Evolutionary conservation across 2,329 filamentous ascomycete species (phyloP).

Genomic region (Aspergillus sp.): DNA sequence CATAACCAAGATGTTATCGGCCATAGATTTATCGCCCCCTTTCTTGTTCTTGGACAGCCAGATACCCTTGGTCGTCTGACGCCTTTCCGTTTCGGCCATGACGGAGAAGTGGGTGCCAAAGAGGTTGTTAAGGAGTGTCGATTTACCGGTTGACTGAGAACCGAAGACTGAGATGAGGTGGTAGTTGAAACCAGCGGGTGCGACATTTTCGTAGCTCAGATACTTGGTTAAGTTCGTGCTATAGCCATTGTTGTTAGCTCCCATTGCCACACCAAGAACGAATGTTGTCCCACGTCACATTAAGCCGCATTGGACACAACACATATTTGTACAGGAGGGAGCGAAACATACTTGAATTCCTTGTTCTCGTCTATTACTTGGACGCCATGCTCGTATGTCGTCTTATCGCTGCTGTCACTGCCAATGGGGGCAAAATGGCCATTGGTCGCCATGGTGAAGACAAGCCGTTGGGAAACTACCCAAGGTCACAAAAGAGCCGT

Average conservation of each 20-base stretch:
- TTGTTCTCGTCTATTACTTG: conserved; percentile 97
- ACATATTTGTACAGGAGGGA: background rate
- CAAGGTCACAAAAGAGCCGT: background rate
- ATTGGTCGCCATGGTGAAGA: conserved; percentile 41
- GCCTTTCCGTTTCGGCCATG: conserved; percentile 91
- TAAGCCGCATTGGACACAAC: background rate
- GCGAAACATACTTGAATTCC: conserved; percentile 77
- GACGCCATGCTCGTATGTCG: conserved; percentile 80
- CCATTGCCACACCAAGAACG: conserved; percentile 1
- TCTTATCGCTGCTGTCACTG: conserved; percentile 36
- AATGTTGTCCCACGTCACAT: conserved; percentile 8
- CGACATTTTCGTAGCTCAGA: conserved; percentile 74
- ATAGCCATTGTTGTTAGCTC: conserved; percentile 16
- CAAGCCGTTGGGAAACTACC: conserved; percentile 8
- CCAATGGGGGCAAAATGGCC: conserved; percentile 47
- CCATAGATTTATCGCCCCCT: conserved; percentile 62
- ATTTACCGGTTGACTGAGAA: conserved; percentile 97
- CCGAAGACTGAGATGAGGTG: conserved; percentile 99
- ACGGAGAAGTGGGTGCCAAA: conserved; percentile 96
- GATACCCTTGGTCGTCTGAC: conserved; percentile 98
- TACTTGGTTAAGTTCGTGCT: conserved; percentile 80
- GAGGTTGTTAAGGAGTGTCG: conserved; percentile 90
- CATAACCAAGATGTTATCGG: conserved; percentile 98
- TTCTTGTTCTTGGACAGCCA: conserved; percentile 98
- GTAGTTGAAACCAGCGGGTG: conserved; percentile 95